Evolutionary conservation across 352 stramenopile genomes (phyloP), one percentile per base, ranked within the genome.

Genomic region (Phytophthora palmivora): DNA sequence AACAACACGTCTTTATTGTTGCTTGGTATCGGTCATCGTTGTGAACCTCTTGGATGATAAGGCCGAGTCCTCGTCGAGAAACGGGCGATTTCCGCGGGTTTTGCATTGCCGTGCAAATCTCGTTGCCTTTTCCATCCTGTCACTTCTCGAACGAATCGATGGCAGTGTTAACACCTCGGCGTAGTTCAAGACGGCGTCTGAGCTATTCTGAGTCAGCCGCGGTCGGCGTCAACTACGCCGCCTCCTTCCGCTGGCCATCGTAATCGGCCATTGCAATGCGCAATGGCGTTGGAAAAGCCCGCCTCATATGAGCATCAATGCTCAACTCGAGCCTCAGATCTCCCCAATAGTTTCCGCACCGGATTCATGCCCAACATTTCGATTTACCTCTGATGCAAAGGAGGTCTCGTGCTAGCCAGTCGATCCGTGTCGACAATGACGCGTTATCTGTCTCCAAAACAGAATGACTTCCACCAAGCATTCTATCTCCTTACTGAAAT

Each of bases 51-150:
- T 16, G 28, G 30, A 21, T 42, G 30, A 32, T 32, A 42, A 30
- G 24, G 26, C n/a, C 44, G 44, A 50, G 24, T 26, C 39, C 39
- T 9, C 18, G 10, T n/a, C 14, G 19, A 30, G 10, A 46, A 46
- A 33, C 28, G 16, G 15, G 9, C 8, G 45, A 24, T 55, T 38
- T 56, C 55, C 44, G 55, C 44, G 45, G 57, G 45, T 57, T 28
- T 28, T 28, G 24, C 24, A 28, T 19, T 32, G n/a, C 18, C 15
- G 14, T 22, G 54, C 50, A 67, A 67, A 67, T 67, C 58, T 50
- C 43, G 34, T 43, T 62, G 50, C 33, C 42, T 56, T 61, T 67
- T 67, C 58, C 58, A 38, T 43, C 34, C 37, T 66, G 47, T 65
- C 57, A 39, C 26, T 33, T 15, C 8, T n/a, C 26, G 18, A 53